Conservation (phyloP, 768 basidiomycete genomes). For the Amyloporia xantha region DNA sequence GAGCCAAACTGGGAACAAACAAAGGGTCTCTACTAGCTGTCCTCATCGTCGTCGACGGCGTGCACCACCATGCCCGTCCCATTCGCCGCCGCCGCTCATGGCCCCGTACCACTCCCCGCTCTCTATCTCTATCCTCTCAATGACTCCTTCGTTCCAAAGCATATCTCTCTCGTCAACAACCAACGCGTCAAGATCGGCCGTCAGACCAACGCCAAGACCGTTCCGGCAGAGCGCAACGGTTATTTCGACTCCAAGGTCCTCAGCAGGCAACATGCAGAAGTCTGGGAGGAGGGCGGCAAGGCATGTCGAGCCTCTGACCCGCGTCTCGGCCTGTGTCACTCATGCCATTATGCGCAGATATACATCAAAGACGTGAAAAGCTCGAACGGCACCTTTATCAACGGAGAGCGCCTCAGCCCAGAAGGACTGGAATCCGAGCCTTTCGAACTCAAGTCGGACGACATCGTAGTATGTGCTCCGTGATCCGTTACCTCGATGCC, state of each 20-base stretch:
- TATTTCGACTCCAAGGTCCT: conserved; percentile 97
- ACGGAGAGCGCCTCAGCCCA: conserved; percentile 83
- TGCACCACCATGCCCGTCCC: conserved; percentile 25
- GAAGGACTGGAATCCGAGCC: conserved; percentile 91
- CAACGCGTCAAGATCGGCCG: conserved; percentile 87
- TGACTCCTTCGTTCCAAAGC: conserved; percentile 91
- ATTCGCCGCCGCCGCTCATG: conserved; percentile 18
- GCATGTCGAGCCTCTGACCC: conserved; percentile 33
- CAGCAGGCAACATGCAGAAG: conserved; percentile 92
- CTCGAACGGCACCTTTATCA: conserved; percentile 98
- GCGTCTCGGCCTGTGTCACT: conserved; percentile 7
- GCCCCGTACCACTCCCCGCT: conserved; percentile 24
- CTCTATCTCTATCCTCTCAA: conserved; percentile 79
- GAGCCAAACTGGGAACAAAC: conserved; percentile 15
- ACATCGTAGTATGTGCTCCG: conserved; percentile 74
- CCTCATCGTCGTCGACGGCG: conserved; percentile 20
- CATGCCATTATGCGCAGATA: conserved; percentile 46
- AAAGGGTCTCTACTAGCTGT: conserved; percentile 13
- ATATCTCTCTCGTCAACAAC: conserved; percentile 67
- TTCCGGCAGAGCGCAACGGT: conserved; percentile 88
- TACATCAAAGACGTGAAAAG: conserved; percentile 98
- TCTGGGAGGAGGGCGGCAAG: conserved; percentile 93
- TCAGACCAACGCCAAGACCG: conserved; percentile 93
- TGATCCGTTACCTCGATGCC: conserved; percentile 2
- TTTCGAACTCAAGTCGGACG: conserved; percentile 90